Evolutionary conservation across 148 eudicot genomes (phyloP).

Genomic region (Drosera capensis): DNA sequence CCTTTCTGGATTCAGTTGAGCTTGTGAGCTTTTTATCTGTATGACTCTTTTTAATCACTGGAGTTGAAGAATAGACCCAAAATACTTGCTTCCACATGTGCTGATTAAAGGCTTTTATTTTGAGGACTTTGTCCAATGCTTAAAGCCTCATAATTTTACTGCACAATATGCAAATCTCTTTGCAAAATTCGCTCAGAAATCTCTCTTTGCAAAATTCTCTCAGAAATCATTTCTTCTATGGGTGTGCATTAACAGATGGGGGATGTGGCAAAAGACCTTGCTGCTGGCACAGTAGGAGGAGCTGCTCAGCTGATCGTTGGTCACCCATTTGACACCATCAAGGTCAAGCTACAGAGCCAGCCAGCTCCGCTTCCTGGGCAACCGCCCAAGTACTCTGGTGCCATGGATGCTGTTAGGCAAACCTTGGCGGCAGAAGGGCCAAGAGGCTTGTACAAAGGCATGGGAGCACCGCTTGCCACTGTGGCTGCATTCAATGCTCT

Average conservation of each 20-base stretch:
- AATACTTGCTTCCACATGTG: no score
- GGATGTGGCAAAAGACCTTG: constrained; percentile 83
- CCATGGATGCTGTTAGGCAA: constrained; percentile 79
- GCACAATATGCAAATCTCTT: no score
- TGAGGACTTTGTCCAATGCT: no score
- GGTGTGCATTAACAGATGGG: constrained; percentile 74
- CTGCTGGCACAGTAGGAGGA: constrained; percentile 89
- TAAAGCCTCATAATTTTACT: no score
- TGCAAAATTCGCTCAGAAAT: no score
- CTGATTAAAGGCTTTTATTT: no score
- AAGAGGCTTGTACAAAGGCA: constrained; percentile 77
- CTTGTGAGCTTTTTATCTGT: no score
- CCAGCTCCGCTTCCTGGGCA: constrained; percentile 82
- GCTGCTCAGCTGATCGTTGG: constrained; percentile 82
- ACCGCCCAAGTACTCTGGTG: constrained; percentile 62
- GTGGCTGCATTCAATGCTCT: constrained; percentile 90
- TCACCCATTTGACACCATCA: constrained; percentile 96
- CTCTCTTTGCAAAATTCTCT: no score
- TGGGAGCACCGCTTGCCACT: constrained; percentile 99
- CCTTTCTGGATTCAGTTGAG: no score
- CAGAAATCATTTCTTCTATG: no score
- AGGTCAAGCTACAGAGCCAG: constrained; percentile 97
- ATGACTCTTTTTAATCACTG: no score
- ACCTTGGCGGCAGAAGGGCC: constrained; percentile 90
- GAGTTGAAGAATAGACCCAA: no score